Evolutionary conservation across 495 filamentous ascomycete species (phyloP), one percentile per base, ranked within the genome.

Genomic region (Neurospora sp.): DNA sequence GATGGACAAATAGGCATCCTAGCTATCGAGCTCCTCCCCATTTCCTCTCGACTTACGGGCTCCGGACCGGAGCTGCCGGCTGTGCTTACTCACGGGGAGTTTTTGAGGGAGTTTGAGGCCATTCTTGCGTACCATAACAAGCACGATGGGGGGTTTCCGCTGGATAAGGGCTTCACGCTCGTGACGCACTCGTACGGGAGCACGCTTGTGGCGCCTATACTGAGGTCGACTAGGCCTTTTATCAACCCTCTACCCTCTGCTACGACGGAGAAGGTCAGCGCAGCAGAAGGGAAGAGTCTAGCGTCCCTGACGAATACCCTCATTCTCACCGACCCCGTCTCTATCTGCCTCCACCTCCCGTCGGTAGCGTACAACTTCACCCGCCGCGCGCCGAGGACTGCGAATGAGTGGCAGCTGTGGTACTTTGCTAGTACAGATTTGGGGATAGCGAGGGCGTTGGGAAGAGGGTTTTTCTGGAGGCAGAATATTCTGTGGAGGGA

Each of bases 351-450:
- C 40, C 90, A 92, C 77, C 79, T 90, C 12, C 90, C 90, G 35
- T 85, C 90, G 73, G 88, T 92, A 48, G 89, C 89, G n/a, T 92
- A 89, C 83, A 92, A 92, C 76, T 92, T 92, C 76, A 90, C 87
- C 14, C 76, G 82, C 39, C 84, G 90, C 4, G 78, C 78, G 61
- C 90, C 90, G 0, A 79, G 69, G 38, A 70, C 70, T 35, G 89
- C 90, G 4, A 90, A 90, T 74, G 89, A 92, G 79, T 85, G 87
- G 80, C 86, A 89, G 79, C 82, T 92, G 42, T 88, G 88, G 79
- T 92, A 90, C 76, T 91, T 92, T 76, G 90, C 87, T 9, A 87
- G 84, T 44, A 91, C 83, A 78, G 90, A 92, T 76, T 84, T 88
- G 68, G 86, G 87, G 10, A 87, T 90, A 12, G 84, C 88, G 37